Conservation (phyloP, 306 rosid genomes). For the Glycine soja region DNA sequence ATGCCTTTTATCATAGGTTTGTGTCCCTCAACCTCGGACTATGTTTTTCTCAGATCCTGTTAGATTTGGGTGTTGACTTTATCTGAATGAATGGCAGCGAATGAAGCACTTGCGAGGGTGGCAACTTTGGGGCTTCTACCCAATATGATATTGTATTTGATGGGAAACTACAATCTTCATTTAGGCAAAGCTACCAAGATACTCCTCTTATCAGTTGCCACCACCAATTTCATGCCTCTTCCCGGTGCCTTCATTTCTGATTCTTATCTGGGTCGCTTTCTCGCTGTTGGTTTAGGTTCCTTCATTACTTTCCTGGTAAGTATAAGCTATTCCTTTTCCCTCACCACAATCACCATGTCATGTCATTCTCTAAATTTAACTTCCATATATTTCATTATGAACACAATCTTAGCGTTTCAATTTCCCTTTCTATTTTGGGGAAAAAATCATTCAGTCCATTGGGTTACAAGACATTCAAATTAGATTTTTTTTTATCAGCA, state of each 20-base stretch:
- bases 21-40: neutral
- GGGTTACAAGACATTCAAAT: too few relatives aligned
- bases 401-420: too few relatives aligned
- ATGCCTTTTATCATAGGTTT: slow-evolving; percentile 78
- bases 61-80: neutral
- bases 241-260: slow-evolving; percentile 74
- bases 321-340: neutral
- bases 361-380: neutral
- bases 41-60: neutral
- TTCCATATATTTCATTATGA: too few relatives aligned
- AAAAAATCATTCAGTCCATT: too few relatives aligned
- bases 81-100: slow-evolving; percentile 51
- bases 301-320: slow-evolving; percentile 60
- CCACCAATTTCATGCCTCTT: slow-evolving; percentile 65
- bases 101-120: slow-evolving; percentile 73
- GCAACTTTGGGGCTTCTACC: slow-evolving; percentile 66
- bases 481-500: too few relatives aligned
- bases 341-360: neutral
- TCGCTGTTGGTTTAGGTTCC: slow-evolving; percentile 64
- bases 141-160: slow-evolving; percentile 70
- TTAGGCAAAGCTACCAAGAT: slow-evolving; percentile 54
- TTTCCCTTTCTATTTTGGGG: too few relatives aligned
- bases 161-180: slow-evolving; percentile 60
- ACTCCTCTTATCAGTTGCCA: slow-evolving; percentile 61
- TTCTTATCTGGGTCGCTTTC: slow-evolving; percentile 81